These are phyloP conservation scores for Begonia loranthoides DNA, from an alignment of 306 rosid species.

Conservation along the genomic window DNA sequence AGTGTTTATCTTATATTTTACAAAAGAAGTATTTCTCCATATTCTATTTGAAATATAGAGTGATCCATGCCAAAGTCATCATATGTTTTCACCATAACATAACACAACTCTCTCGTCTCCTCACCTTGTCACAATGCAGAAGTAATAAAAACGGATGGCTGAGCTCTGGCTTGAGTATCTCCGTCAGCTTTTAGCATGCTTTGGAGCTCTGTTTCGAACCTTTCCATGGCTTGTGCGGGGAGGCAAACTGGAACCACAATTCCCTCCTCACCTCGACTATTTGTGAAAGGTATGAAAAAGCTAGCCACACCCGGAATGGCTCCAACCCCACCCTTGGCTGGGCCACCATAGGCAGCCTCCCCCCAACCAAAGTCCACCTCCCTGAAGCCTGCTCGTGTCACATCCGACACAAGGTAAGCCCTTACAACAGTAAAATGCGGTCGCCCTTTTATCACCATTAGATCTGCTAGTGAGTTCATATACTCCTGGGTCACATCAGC, in stretches of 20 bases:
- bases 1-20: too few relatives aligned
- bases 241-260: constrained; percentile 16
- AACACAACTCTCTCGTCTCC: too few relatives aligned
- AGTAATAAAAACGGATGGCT: not conserved
- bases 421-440: not conserved
- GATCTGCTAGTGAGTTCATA: constrained; percentile 25
- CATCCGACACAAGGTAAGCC: constrained; percentile 17
- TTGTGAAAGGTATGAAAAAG: not conserved
- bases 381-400: not conserved
- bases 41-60: not conserved
- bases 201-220: constrained; percentile 17
- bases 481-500: constrained; percentile 19
- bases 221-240: constrained; percentile 21
- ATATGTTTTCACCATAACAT: too few relatives aligned
- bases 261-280: constrained; percentile 23
- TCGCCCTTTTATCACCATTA: constrained; percentile 15
- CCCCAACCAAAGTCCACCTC: constrained; percentile 42
- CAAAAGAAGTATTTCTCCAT: too few relatives aligned
- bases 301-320: not conserved
- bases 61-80: too few relatives aligned
- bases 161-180: not conserved
- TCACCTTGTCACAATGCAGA: constrained; percentile 1
- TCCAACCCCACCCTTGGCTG: constrained; percentile 6
- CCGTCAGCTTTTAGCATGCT: not conserved
- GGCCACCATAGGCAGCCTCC: constrained; percentile 19